Evolutionary conservation across 495 filamentous ascomycete genomes (phyloP).

Genomic region (Saxophila tyrrhenica): DNA sequence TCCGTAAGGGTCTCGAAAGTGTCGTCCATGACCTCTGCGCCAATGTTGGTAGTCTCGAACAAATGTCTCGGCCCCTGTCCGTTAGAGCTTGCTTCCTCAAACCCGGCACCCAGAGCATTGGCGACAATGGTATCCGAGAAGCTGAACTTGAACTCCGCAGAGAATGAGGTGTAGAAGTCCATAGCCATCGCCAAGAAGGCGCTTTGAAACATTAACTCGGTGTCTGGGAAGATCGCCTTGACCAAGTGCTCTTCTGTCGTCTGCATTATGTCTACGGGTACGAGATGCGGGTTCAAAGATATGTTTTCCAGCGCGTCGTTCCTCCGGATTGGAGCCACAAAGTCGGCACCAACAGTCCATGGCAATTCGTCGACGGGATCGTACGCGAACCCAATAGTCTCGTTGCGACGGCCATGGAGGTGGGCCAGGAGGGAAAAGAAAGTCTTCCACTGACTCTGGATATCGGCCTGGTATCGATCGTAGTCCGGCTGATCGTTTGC

Average conservation of each 20-base stretch:
- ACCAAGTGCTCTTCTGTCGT: neutral
- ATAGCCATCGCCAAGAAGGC: slow-evolving; percentile 3
- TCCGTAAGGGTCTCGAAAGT: slow-evolving; percentile 38
- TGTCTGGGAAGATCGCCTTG: neutral
- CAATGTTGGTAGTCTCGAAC: slow-evolving; percentile 60
- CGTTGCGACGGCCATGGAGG: slow-evolving; percentile 72
- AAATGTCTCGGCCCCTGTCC: slow-evolving; percentile 56
- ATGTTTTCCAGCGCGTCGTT: slow-evolving; percentile 69
- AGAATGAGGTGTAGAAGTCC: slow-evolving; percentile 9
- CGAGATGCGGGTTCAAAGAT: slow-evolving; percentile 38
- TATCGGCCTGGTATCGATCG: slow-evolving; percentile 54
- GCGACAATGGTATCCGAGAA: neutral
- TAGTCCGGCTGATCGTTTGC: slow-evolving; percentile 59
- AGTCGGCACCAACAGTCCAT: slow-evolving; percentile 72
- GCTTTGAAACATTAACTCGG: neutral
- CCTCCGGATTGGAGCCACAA: slow-evolving; percentile 62
- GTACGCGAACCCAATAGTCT: slow-evolving; percentile 62
- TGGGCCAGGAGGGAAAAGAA: slow-evolving; percentile 79
- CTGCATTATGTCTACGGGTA: slow-evolving; percentile 4
- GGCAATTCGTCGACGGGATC: slow-evolving; percentile 61
- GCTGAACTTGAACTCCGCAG: neutral
- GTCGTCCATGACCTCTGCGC: slow-evolving; percentile 62
- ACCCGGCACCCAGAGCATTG: neutral
- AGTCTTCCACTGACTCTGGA: slow-evolving; percentile 75
- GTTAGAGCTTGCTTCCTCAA: neutral